Evolutionary conservation across 768 basidiomycete species (phyloP), one percentile per base, ranked within the genome.

Genomic region (Lentinula guzmanii): DNA sequence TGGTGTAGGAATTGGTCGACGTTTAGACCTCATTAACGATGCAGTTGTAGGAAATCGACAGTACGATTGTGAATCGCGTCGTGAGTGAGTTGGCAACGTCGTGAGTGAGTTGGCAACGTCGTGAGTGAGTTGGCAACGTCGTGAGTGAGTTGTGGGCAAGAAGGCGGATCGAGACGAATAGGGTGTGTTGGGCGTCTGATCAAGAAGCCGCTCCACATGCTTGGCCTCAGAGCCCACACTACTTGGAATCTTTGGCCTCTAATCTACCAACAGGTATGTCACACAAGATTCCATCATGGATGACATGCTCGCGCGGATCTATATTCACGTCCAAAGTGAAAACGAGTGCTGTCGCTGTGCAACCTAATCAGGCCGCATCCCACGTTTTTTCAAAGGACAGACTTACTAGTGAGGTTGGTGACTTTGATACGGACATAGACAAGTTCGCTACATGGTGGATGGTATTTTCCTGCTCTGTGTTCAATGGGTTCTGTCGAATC

Each of bases 341-440:
- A 2, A 80, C 74, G 35, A 83, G 70, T 13, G 83, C 67, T 39
- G 77, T 77, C 11, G 79, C 90, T 92, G 57, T 46, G 52, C 41
- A 24, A 33, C 16, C 33, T 53, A 58, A 24, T 52, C 33, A 64
- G 46, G 46, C 56, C 52, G 10, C 46, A 56, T 28, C 55, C 37
- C 55, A 34, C 7, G 45, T 21, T 10, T 31, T 24, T 18, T 43
- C 1, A 42, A 52, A 33, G 18, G 45, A 55, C 65, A 34, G 10
- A 75, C 92, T 64, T 70, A 93, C 91, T 65, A 39, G 83, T 84
- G n/a, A 83, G 70, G 66, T 94, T 95, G 6, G 78, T 80, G 8
- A 93, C 75, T 62, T 71, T 75, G 15, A 75, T 78, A 50, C 77
- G 75, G 53, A 95, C 71, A 59, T 84, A 83, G 24, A 90, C 74